Conservation (phyloP, 2,329 filamentous ascomycete species). For the Aureobasidium zeae region DNA sequence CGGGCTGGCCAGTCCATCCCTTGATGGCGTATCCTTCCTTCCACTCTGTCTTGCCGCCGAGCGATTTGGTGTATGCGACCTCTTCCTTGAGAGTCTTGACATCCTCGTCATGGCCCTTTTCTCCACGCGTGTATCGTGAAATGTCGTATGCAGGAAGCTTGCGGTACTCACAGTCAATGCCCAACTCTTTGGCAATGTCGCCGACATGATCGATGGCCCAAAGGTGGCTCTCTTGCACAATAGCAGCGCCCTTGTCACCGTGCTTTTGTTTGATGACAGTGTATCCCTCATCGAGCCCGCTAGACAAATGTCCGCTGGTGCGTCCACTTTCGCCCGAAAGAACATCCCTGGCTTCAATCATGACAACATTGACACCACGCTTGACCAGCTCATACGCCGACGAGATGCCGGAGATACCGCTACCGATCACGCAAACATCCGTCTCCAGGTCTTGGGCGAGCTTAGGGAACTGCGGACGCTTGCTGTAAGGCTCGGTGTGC, state of each 20-base stretch:
- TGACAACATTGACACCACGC: constrained; percentile 41
- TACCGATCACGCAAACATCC: constrained; percentile 44
- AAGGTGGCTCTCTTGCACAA: constrained; percentile 45
- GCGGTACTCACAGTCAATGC: constrained; percentile 50
- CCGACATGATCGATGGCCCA: constrained; percentile 47
- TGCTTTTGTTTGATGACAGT: constrained; percentile 44
- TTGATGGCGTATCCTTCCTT: constrained; percentile 38
- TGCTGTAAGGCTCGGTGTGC: constrained; percentile 39
- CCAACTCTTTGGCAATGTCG: constrained; percentile 40
- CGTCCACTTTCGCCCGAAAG: constrained; percentile 46
- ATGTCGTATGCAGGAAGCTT: constrained; percentile 42
- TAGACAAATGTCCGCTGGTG: constrained; percentile 47
- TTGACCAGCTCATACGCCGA: constrained; percentile 45
- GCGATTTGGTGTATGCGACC: constrained; percentile 34
- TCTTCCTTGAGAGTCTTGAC: constrained; percentile 39
- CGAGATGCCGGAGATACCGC: constrained; percentile 45
- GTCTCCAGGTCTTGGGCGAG: constrained; percentile 37
- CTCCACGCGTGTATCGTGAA: constrained; percentile 39
- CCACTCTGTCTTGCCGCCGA: constrained; percentile 38
- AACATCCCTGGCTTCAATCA: constrained; percentile 48
- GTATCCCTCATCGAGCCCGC: constrained; percentile 47
- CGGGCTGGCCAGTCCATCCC: constrained; percentile 43
- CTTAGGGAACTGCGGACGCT: constrained; percentile 36
- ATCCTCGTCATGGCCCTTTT: constrained; percentile 38
- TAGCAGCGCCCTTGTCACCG: constrained; percentile 39